Evolutionary conservation across 2,329 filamentous ascomycete species (phyloP).

Genomic region (Aspergillus sojae): DNA sequence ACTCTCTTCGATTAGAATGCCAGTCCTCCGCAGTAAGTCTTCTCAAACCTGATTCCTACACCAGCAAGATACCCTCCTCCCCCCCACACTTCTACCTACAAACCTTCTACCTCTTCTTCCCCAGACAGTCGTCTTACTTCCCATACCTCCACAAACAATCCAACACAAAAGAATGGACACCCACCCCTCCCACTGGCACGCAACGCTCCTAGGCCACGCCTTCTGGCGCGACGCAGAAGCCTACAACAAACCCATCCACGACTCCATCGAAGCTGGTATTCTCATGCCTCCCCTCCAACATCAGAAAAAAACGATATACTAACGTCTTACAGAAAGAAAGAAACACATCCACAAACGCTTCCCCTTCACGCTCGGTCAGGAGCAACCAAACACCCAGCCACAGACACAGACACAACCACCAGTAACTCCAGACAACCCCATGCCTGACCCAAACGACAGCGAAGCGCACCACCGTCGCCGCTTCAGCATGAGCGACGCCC

Average conservation of each 20-base stretch:
- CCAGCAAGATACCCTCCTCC: background rate
- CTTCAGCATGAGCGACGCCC: constrained; percentile 31
- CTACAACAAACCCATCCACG: constrained; percentile 19
- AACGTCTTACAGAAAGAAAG: constrained; percentile 15
- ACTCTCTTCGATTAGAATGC: background rate
- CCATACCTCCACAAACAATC: background rate
- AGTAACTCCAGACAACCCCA: background rate
- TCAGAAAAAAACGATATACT: background rate
- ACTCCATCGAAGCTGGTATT: constrained; percentile 23
- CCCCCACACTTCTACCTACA: background rate
- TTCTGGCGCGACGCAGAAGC: constrained; percentile 34
- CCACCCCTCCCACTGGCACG: constrained; percentile 28
- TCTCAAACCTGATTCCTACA: background rate
- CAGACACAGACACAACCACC: background rate
- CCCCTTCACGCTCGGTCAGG: constrained; percentile 27
- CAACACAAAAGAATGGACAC: constrained; percentile 17
- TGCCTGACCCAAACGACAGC: background rate
- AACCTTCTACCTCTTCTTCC: background rate
- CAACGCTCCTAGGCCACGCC: constrained; percentile 28
- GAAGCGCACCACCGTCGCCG: constrained; percentile 17
- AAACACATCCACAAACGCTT: constrained; percentile 25
- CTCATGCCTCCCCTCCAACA: background rate
- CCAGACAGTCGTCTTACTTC: background rate
- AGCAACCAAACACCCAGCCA: constrained; percentile 9
- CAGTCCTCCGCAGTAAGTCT: background rate